phyloP scores from a whole-genome alignment of 495 filamentous ascomycete genomes.

The Staphylotrichum longicolle region DNA sequence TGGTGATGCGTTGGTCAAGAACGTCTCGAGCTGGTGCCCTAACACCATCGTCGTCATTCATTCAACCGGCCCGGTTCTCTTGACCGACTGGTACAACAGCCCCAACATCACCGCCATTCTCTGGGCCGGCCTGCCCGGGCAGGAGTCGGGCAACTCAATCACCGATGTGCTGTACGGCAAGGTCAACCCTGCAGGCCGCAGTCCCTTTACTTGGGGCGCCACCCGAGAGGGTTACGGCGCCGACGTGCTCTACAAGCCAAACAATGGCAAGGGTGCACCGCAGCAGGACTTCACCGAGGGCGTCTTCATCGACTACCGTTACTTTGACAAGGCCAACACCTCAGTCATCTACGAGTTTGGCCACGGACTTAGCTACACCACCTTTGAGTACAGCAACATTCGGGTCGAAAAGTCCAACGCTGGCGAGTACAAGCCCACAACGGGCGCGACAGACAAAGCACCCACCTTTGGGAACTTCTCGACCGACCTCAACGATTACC shows the following conservation, averaged over 20 bases:
- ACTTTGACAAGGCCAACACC: conserved; percentile 73
- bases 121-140: conserved; percentile 90
- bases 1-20: conserved; percentile 74
- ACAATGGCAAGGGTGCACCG: conserved; percentile 66
- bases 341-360: conserved; percentile 89
- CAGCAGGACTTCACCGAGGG: conserved; percentile 85
- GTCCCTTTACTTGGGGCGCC: conserved; percentile 85
- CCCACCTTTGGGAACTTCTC: conserved; percentile 67
- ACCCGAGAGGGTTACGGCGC: conserved; percentile 70
- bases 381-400: conserved; percentile 75
- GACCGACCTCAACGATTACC: conserved; percentile 63
- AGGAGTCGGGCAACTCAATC: conserved; percentile 89
- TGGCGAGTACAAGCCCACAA: conserved; percentile 61
- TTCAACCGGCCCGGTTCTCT: conserved; percentile 73
- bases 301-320: conserved; percentile 90
- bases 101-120: conserved; percentile 93
- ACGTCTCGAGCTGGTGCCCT: conserved; percentile 71
- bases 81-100: conserved; percentile 73
- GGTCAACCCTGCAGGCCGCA: conserved; percentile 80
- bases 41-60: conserved; percentile 95
- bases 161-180: conserved; percentile 87
- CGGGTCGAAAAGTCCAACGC: conserved; percentile 53
- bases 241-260: conserved; percentile 70
- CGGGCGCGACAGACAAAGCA: conserved; percentile 64
- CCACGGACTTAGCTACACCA: conserved; percentile 86